Percentiles rank a stretch among this genome's conserved stretches.
Conservation (phyloP, 2,329 filamentous ascomycete species). For the Ceratocystis eucalypticola region DNA sequence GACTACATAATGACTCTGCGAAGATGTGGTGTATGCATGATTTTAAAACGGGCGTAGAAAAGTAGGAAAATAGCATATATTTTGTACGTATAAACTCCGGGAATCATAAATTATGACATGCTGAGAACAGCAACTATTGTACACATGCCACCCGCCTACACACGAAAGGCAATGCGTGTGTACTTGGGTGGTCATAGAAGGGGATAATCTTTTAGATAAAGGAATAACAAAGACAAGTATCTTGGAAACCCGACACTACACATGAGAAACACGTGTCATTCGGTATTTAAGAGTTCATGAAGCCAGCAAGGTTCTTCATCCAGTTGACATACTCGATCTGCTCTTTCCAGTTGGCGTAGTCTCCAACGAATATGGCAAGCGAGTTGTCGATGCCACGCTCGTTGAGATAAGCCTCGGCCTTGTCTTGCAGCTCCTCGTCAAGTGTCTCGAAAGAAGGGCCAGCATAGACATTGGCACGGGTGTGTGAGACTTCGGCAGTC, state of each 20-base stretch:
- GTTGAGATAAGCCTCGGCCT: constrained; percentile 87
- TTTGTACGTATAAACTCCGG: constrained; percentile 3
- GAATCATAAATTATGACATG: constrained; percentile 7
- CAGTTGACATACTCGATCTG: constrained; percentile 91
- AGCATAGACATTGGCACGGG: constrained; percentile 65
- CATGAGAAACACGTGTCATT: constrained; percentile 21
- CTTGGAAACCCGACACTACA: neutral
- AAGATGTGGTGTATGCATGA: too few species aligned
- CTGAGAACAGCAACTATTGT: constrained; percentile 9
- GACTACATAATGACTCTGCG: too few species aligned
- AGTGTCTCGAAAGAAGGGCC: constrained; percentile 88
- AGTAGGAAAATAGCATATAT: neutral
- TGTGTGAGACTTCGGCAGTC: constrained; percentile 63
- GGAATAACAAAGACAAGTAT: neutral
- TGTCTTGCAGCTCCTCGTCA: constrained; percentile 85
- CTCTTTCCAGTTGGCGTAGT: constrained; percentile 98
- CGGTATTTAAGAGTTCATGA: constrained; percentile 51
- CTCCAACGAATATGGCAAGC: constrained; percentile 79
- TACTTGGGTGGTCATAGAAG: neutral
- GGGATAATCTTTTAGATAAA: neutral
- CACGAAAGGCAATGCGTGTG: neutral
- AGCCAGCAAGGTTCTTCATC: constrained; percentile 76
- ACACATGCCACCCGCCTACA: constrained; percentile 1
- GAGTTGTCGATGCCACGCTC: constrained; percentile 82
- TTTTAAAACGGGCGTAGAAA: neutral